Evolutionary conservation across 495 filamentous ascomycete genomes (phyloP), one percentile per base, ranked within the genome.

Genomic region (Penicillium roqueforti): DNA sequence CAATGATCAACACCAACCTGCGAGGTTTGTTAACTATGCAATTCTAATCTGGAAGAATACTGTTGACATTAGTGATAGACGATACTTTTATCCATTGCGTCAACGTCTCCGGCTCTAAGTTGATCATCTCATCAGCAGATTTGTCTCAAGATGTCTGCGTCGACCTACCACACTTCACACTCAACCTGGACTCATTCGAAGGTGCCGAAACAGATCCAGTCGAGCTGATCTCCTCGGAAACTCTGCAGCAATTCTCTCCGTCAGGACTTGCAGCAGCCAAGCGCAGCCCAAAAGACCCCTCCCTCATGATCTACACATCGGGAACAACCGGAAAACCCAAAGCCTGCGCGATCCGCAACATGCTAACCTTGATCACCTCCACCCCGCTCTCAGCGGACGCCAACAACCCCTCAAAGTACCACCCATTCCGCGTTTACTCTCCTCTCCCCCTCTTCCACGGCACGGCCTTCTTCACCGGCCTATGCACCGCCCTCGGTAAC

Each of bases 261-360:
- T 51, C 58, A 0, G 68, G 58, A 14, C 20, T 73, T 4, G 3
- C 47, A 19, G 48, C 69, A 16, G 73, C 76, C 0, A 79, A 76
- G 46, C 60, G 69, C 20, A 66, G 49, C 0, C 63, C 62, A 3
- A 71, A 72, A 4, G 83, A 86, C 51, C 79, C 88, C 65, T 82
- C 78, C 0, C 77, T 84, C 10, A 74, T 96, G 28, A 90, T 96
- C 41, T 96, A 87, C 68, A 96, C 91, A 6, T 83, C 85, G 31
- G 91, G 91, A 4, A 96, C 91, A 3, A 96, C 91, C 0, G 93
- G 93, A 6, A 78, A 96, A 39, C 93, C 93, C 0, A 98, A 98
- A 68, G 83, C 90, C 6, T 95, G 91, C 11, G 83, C 89, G 18
- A 79, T 97, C 6, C 80, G 80, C 34, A 76, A 90, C 54, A 70